Base-by-base conservation (phyloP, 2,329 filamentous ascomycete species). In the Fusarium lateritium region DNA sequence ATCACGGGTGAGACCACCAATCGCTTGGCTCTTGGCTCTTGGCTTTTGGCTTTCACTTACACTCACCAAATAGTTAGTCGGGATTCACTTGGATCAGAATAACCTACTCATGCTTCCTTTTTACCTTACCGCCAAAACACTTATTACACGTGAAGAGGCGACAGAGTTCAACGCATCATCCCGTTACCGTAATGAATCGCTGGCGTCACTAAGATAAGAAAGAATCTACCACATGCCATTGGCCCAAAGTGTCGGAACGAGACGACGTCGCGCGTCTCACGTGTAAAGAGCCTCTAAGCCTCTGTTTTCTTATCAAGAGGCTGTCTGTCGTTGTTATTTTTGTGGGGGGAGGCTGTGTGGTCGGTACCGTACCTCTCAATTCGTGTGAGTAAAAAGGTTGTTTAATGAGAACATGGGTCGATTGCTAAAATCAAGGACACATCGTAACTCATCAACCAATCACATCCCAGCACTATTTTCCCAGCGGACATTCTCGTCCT, bases 331-430 rank as follows among this genome's bases (percentile, higher is more conserved):
- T 67, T 22, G 39, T 56, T 26, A 40, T 62, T 59, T 49, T 65
- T 56, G 60, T 69, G 65, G 65, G 65, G 65, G 51, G 45, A 66
- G 61, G 65, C 57, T 69, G 39, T 53, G 28, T 31, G 28, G 47
- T 65, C 51, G 62, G 53, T 69, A 62, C 57, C 34, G 53, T 69
- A 62, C 57, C 39, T 45, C 45, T 26, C 54, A 54, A 55, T 70
- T 70, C 59, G 31, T 59, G 58, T 71, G 69, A 69, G 65, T 71
- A 68, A 71, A 71, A 71, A 46, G 22, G 51, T 69, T 69, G 38
- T 67, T 71, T 67, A 71, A 71, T 71, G 49, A 61, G 60, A 71
- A 71, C 54, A 56, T 31, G 54, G 47, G 42, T 40, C 19, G 28
- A 53, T 71, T 71, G 62, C 65, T 71, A 71, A 71, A 58, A 60